Conservation (phyloP, 108 stramenopile species). For the Discostella stelligeroides region DNA sequence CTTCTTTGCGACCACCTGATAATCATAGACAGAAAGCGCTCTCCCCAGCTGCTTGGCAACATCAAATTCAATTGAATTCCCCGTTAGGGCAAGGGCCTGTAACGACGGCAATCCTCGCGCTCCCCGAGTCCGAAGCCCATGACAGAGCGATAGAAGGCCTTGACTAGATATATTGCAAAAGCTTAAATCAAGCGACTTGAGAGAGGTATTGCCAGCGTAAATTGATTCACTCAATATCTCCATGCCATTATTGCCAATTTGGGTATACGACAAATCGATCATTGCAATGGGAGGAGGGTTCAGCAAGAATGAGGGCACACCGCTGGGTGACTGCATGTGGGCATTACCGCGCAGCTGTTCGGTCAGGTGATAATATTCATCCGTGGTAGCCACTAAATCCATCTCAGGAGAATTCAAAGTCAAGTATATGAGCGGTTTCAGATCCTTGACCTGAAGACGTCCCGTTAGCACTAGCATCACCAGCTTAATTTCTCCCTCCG, state of each 20-base stretch:
- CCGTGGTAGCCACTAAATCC: constrained; percentile 47
- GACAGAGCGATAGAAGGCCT: constrained; percentile 62
- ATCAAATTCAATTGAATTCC: constrained; percentile 63
- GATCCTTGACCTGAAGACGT: constrained; percentile 61
- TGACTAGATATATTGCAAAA: constrained; percentile 72
- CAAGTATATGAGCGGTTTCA: constrained; percentile 57
- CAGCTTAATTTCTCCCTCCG: constrained; percentile 62
- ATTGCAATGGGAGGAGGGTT: constrained; percentile 65
- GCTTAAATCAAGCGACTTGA: constrained; percentile 79
- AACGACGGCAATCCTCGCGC: constrained; percentile 54
- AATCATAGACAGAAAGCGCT: constrained; percentile 51
- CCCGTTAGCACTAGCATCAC: constrained; percentile 73
- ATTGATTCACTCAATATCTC: constrained; percentile 70
- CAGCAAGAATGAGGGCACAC: constrained; percentile 8
- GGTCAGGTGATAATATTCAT: constrained; percentile 40
- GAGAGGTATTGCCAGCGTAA: constrained; percentile 44
- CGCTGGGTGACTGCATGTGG: constrained; percentile 31
- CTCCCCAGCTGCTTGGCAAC: constrained; percentile 71
- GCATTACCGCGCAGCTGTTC: too few relatives aligned
- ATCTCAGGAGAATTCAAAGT: constrained; percentile 58
- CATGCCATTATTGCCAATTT: constrained; percentile 74
- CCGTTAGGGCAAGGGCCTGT: constrained; percentile 71
- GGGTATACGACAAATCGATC: constrained; percentile 79
- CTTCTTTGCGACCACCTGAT: constrained; percentile 7
- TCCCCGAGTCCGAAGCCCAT: constrained; percentile 56